Evolutionary conservation across 345 rosid species (phyloP).

Genomic region (Laguncularia racemosa): DNA sequence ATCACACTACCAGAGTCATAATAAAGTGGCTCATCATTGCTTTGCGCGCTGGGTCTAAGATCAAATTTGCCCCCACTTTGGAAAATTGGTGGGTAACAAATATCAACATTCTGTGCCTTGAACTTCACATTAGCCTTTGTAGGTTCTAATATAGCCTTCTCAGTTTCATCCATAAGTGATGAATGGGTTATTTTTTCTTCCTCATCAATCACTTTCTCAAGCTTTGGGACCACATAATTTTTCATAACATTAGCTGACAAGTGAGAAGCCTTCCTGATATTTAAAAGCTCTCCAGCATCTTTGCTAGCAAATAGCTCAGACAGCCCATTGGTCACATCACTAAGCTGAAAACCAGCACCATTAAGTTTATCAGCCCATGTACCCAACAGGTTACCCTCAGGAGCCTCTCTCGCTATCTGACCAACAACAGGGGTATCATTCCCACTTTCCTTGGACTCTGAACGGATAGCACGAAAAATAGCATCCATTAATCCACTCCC

Average conservation of each 20-base stretch:
- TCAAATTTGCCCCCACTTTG: conserved; percentile 94
- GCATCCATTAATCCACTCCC: conserved; percentile 59
- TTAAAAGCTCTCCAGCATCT: conserved; percentile 56
- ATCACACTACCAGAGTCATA: conserved; percentile 89
- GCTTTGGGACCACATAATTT: conserved; percentile 77
- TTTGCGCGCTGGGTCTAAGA: conserved; percentile 89
- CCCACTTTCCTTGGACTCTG: conserved; percentile 32
- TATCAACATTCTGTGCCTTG: conserved; percentile 85
- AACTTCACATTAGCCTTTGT: conserved; percentile 73
- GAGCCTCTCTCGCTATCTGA: conserved; percentile 62
- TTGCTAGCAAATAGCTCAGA: conserved; percentile 87
- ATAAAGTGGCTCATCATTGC: conserved; percentile 69
- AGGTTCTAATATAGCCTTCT: conserved; percentile 83
- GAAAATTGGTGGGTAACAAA: conserved; percentile 92
- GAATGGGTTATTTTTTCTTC: conserved; percentile 85
- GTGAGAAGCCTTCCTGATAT: conserved; percentile 81
- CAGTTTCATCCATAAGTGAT: conserved; percentile 75
- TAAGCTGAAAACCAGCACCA: conserved; percentile 44
- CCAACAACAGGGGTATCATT: conserved; percentile 50
- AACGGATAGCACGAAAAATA: conserved; percentile 51
- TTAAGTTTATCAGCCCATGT: conserved; percentile 64
- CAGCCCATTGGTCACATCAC: conserved; percentile 65
- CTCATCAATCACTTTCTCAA: conserved; percentile 86
- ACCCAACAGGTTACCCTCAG: conserved; percentile 86
- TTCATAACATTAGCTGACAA: conserved; percentile 70